These are phyloP conservation scores for Choanephora cucurbitarum DNA, from an alignment of 371 early-diverging fungal genomes.

Conservation along the genomic window DNA sequence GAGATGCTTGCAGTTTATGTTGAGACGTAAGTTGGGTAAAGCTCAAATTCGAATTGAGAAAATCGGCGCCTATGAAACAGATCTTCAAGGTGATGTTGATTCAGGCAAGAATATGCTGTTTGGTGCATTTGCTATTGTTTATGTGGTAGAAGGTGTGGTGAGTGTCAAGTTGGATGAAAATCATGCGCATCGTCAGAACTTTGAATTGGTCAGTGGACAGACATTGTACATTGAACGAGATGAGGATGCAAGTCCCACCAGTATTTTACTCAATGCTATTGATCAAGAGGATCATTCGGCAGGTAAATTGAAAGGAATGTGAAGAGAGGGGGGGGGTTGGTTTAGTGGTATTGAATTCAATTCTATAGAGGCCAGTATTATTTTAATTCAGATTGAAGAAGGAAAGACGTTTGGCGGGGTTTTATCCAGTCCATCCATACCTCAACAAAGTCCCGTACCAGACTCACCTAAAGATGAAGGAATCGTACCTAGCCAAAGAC, in stretches of 20 bases:
- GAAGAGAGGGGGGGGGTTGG: no score
- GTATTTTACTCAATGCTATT: conserved; percentile 31
- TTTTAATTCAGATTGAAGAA: conserved; percentile 31
- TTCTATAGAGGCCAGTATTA: conserved; percentile 31
- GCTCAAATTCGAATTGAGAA: conserved; percentile 27
- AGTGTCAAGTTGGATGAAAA: conserved; percentile 41
- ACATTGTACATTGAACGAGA: conserved; percentile 59
- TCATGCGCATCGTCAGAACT: conserved; percentile 15
- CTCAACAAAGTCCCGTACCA: background rate
- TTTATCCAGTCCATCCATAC: background rate
- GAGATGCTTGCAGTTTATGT: conserved; percentile 48
- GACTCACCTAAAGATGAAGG: conserved; percentile 3
- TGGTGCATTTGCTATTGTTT: conserved; percentile 53
- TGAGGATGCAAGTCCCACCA: conserved; percentile 57
- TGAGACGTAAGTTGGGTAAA: conserved; percentile 37
- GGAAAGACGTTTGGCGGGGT: conserved; percentile 27
- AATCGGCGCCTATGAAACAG: conserved; percentile 19
- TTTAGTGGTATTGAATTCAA: no score
- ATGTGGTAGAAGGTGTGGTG: conserved; percentile 56
- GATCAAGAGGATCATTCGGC: conserved; percentile 2
- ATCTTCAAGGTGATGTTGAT: conserved; percentile 24
- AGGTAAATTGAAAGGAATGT: no score
- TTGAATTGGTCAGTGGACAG: conserved; percentile 38
- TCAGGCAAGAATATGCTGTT: conserved; percentile 50
- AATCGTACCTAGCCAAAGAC: conserved; percentile 25